These are phyloP conservation scores for Paecilomyces sp. DNA, from an alignment of 2,329 filamentous ascomycete species.

Conservation along the genomic window DNA sequence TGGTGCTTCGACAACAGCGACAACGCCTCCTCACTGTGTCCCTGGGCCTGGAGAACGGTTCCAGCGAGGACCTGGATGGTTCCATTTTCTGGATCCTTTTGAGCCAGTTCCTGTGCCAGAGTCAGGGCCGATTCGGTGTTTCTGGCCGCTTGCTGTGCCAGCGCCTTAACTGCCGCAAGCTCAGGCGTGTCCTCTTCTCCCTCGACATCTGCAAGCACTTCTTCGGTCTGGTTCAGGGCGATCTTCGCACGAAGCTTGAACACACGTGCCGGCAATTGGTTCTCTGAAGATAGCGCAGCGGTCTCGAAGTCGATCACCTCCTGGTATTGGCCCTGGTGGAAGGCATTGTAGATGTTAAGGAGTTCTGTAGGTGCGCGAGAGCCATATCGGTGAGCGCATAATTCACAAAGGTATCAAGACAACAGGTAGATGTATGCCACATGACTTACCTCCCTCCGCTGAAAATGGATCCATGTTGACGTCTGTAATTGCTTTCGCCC, in stretches of 20 bases:
- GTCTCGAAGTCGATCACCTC: constrained; percentile 81
- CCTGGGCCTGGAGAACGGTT: constrained; percentile 72
- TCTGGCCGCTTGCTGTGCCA: constrained; percentile 61
- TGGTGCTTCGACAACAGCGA: constrained; percentile 74
- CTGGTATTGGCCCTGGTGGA: constrained; percentile 74
- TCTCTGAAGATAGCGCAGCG: constrained; percentile 68
- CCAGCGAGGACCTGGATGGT: constrained; percentile 75
- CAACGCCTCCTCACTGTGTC: constrained; percentile 78
- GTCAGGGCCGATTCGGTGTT: constrained; percentile 56
- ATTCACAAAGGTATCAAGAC: constrained; percentile 5
- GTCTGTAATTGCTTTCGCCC: not conserved
- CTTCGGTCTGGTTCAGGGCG: constrained; percentile 68
- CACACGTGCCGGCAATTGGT: constrained; percentile 67
- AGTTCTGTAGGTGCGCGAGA: constrained; percentile 43
- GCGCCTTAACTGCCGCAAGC: constrained; percentile 65
- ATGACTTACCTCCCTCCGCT: constrained; percentile 50
- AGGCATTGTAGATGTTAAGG: constrained; percentile 60
- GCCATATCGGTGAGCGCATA: constrained; percentile 10
- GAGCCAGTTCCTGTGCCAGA: constrained; percentile 60
- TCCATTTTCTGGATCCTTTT: constrained; percentile 62
- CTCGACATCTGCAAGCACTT: constrained; percentile 62
- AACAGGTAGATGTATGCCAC: not conserved
- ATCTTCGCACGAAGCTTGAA: constrained; percentile 76
- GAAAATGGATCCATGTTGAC: constrained; percentile 56
- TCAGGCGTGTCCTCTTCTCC: constrained; percentile 62